Base-by-base conservation (phyloP, 192 early-diverging fungal species). In the Entomortierella beljakovae region DNA sequence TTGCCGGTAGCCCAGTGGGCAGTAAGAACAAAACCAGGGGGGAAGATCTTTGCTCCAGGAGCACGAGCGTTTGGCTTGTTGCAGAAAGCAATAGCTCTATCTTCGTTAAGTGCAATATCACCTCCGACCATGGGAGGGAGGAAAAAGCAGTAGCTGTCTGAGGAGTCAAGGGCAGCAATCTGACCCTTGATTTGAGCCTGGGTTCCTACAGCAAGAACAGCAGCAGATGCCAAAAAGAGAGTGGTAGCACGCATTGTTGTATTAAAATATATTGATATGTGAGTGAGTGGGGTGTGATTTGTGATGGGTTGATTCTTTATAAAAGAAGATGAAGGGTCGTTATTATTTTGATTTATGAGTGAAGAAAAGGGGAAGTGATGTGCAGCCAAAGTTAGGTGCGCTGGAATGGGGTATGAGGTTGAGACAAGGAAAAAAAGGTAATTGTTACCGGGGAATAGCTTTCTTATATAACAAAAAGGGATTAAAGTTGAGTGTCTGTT, bases 31-130 rank as follows among this genome's bases (percentile, higher is more conserved):
- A 88, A 84, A 22, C 84, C 85, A 23, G 42, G 28, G 3, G 82
- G 75, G 32, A 88, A 80, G 35, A 64, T 81, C 48, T 80, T 76
- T 49, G 87, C 84, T n/a, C 71, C 72, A 51, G 71, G 65, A 28
- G 85, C 87, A 48, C 80, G 53, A 25, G 84, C 43, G 52, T 80
- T 84, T 31, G 64, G 55, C 48, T 80, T 80, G 32, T 81, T 81
- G 64, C 87, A 88, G 70, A 84, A 88, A 18, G 85, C 76, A n/a
- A 84, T 62, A 25, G 80, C 83, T 49, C 70, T 71, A 34, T 76
- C 80, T 59, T 88, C 87, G 49, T 82, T 87, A 13, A 70, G 82
- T 11, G 81, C 61, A 66, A 86, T 86, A 20, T 66, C 61, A 11
- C 73, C 71, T 32, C 76, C 77, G 20, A 80, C 72, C 70, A 69